phyloP scores from a whole-genome alignment of 75 land plant genomes.

The Cryptomeria japonica region DNA sequence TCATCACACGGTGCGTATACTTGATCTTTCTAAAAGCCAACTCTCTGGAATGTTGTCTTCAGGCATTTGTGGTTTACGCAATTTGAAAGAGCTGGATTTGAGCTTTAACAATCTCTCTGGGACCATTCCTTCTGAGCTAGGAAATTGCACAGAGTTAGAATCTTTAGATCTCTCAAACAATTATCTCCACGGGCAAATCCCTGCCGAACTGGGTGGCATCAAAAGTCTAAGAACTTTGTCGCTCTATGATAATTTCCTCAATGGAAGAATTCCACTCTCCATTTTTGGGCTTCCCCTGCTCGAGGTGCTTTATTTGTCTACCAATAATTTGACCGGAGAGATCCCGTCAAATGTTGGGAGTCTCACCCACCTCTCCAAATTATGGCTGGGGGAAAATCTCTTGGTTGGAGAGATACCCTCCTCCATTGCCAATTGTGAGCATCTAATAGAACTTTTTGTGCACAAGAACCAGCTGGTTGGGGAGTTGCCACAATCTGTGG shows the following conservation, averaged over 20 bases:
- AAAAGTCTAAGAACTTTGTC: slow-evolving; percentile 9
- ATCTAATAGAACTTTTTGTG: slow-evolving; percentile 41
- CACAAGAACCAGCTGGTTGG: slow-evolving; percentile 33
- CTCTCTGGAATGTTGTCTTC: slow-evolving; percentile 20
- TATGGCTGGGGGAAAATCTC: slow-evolving; percentile 19
- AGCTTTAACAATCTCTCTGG: too few relatives aligned
- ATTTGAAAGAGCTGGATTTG: slow-evolving; percentile 16
- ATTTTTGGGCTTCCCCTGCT: too few relatives aligned
- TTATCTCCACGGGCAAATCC: too few relatives aligned
- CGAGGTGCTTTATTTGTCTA: slow-evolving; percentile 5
- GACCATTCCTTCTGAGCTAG: too few relatives aligned
- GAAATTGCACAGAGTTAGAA: too few relatives aligned
- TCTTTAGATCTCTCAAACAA: slow-evolving; percentile 7
- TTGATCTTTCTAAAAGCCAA: slow-evolving; percentile 18
- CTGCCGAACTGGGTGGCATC: background rate
- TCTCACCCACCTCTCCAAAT: slow-evolving; percentile 10
- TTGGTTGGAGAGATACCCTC: slow-evolving; percentile 29
- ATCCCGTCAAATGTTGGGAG: slow-evolving; percentile 20
- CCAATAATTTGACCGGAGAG: slow-evolving; percentile 23
- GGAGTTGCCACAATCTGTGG: too few relatives aligned
- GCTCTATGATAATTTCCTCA: slow-evolving; percentile 23
- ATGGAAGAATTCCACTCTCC: slow-evolving; percentile 20
- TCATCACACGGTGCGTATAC: background rate
- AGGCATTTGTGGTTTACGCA: slow-evolving; percentile 16
- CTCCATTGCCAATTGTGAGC: slow-evolving; percentile 9